A percentile compares a stretch with the other conserved stretches of the same genome.
phyloP scores from a whole-genome alignment of 257 asterid genomes.

The Rhazya stricta region DNA sequence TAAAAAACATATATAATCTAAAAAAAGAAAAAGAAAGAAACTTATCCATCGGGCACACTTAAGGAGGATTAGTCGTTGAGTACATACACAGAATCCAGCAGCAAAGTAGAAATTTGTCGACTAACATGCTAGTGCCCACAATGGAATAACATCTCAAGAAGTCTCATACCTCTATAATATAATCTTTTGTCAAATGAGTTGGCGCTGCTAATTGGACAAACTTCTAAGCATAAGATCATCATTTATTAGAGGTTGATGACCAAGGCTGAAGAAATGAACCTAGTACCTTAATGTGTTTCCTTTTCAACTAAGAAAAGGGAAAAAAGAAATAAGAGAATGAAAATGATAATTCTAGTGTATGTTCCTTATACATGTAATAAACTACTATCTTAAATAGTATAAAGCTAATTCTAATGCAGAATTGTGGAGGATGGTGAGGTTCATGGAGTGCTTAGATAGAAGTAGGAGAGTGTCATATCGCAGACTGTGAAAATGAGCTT shows the following conservation, averaged over 20 bases:
- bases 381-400: not conserved
- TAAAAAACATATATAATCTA: no score
- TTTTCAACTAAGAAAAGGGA: not conserved
- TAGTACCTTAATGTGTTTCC: not conserved
- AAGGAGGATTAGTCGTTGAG: not conserved
- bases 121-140: no score
- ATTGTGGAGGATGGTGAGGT: not conserved
- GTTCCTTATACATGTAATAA: not conserved
- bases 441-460: not conserved
- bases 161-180: not conserved
- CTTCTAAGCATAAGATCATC: not conserved
- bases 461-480: not conserved
- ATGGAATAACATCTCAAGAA: not conserved
- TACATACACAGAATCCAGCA: not conserved
- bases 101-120: not conserved
- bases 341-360: not conserved
- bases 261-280: not conserved
- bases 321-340: not conserved
- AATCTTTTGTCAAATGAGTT: not conserved
- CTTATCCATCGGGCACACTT: not conserved
- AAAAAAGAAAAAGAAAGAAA: no score
- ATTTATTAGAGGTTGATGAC: not conserved
- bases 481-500: not conserved
- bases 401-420: not conserved
- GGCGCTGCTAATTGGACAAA: not conserved